Evolutionary conservation across 192 early-diverging fungal species (phyloP), one percentile per base, ranked within the genome.

Genomic region (Powellomyces hirtus): DNA sequence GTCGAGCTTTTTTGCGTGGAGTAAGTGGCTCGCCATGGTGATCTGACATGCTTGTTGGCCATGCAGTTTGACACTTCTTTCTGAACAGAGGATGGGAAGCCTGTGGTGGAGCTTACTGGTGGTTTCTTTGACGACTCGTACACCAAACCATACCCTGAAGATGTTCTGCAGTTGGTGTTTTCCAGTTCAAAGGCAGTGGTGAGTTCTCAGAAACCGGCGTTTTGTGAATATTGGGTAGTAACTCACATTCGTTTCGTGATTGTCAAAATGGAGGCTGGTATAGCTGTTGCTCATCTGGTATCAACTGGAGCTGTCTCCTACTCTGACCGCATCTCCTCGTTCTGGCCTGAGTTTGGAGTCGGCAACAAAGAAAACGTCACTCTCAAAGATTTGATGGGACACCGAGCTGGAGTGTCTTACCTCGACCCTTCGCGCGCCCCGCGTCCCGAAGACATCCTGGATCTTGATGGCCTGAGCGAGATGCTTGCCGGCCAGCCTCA

Each of bases 331-430:
- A 78, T 92, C 33, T 59, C 79, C 1, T 70, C 79, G 5, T 82
- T 86, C 63, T 92, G 90, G 90, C 89, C 90, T 1, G 89, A 90
- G 66, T 92, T 92, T 74, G 89, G 79, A 4, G 76, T 77, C 50
- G 85, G 86, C 8, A 84, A 84, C 50, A 92, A 92, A 71, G 72
- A 86, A 38, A 66, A 90, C 33, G 85, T 92, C 18, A 88, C 87
- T 0, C n/a, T 92, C 34, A 60, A 59, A 1, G 78, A 84, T 62
- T 58, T 92, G 36, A 80, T 92, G 68, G 75, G 70, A 34, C 89
- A 92, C 59, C 73, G 76, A 18, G 85, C 77, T 22, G 89, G 90
- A 22, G 87, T 92, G 16, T 75, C 83, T n/a, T 84, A 53, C 40
- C 60, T 92, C 13, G 84, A 88, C 62, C 24, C 52, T 11, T 62